Conservation (phyloP, 1,139 yeast genomes). For the Nakaseomyces glabratus region DNA sequence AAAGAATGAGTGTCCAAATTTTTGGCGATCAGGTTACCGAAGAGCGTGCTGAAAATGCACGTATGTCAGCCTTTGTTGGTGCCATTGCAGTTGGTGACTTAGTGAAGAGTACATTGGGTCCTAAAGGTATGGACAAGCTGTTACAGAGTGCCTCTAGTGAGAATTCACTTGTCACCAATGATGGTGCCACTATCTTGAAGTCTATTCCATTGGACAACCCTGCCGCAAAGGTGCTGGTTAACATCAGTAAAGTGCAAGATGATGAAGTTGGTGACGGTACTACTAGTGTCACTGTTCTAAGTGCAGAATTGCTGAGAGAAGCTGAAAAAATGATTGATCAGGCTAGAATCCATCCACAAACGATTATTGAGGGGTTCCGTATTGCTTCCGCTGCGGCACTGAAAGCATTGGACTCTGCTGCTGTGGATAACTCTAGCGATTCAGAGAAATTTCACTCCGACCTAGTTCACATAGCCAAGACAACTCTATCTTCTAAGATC, state of each 20-base stretch:
- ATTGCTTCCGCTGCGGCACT: slow-evolving; percentile 80
- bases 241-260: slow-evolving; percentile 93
- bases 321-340: slow-evolving; percentile 90
- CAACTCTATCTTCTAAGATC: slow-evolving; percentile 89
- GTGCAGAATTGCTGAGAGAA: slow-evolving; percentile 87
- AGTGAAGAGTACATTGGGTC: slow-evolving; percentile 92
- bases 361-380: slow-evolving; percentile 91
- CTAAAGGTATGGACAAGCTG: slow-evolving; percentile 97
- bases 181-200: slow-evolving; percentile 94
- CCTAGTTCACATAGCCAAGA: slow-evolving; percentile 76
- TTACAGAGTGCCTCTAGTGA: slow-evolving; percentile 80
- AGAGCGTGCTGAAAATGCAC: slow-evolving; percentile 96
- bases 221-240: slow-evolving; percentile 94
- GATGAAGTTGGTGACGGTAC: slow-evolving; percentile 99
- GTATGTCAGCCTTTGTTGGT: slow-evolving; percentile 93
- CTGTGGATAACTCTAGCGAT: slow-evolving; percentile 65
- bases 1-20: slow-evolving; percentile 56
- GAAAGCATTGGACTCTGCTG: slow-evolving; percentile 63
- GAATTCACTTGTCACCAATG: slow-evolving; percentile 79
- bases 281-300: slow-evolving; percentile 91
- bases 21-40: slow-evolving; percentile 97
- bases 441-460: slow-evolving; percentile 63
- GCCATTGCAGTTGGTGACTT: slow-evolving; percentile 98
- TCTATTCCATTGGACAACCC: slow-evolving; percentile 95
- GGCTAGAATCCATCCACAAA: slow-evolving; percentile 90